A percentile compares a stretch with the other conserved stretches of the same genome.
phyloP scores from a whole-genome alignment of 2,329 filamentous ascomycete species.

The Paecilomyces sp. region DNA sequence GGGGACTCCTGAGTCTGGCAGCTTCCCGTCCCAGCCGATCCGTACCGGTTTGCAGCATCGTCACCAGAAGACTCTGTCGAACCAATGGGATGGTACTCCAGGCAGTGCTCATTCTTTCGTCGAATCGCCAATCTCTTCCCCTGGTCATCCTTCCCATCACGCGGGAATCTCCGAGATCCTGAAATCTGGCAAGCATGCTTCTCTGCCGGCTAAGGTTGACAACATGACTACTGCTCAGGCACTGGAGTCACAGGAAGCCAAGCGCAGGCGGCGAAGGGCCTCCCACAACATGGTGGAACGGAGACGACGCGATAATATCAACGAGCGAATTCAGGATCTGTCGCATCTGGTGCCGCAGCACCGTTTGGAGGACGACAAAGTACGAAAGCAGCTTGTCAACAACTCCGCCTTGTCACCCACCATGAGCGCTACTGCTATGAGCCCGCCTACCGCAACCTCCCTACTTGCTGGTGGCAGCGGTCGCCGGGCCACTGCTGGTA shows the following conservation, averaged over 20 bases:
- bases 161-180: slow-evolving; percentile 84
- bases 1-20: slow-evolving; percentile 61
- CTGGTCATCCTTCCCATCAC: slow-evolving; percentile 48
- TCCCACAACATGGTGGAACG: slow-evolving; percentile 97
- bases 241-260: slow-evolving; percentile 82
- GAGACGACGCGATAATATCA: slow-evolving; percentile 93
- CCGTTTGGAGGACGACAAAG: slow-evolving; percentile 91
- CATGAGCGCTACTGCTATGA: slow-evolving; percentile 61
- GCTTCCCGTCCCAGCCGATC: slow-evolving; percentile 72
- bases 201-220: slow-evolving; percentile 80
- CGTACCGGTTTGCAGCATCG: slow-evolving; percentile 53
- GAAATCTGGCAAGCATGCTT: slow-evolving; percentile 72
- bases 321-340: slow-evolving; percentile 94
- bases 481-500: slow-evolving; percentile 69
- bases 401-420: slow-evolving; percentile 84
- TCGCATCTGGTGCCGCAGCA: slow-evolving; percentile 89
- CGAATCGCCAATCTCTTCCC: slow-evolving; percentile 83
- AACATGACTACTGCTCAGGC: slow-evolving; percentile 42
- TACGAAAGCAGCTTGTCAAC: slow-evolving; percentile 88
- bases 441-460: slow-evolving; percentile 63
- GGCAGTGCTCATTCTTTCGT: slow-evolving; percentile 78
- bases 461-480: slow-evolving; percentile 79
- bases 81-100: slow-evolving; percentile 83
- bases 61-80: slow-evolving; percentile 78
- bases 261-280: slow-evolving; percentile 81